Conservation (phyloP, 1,284 basidiomycete species). For the Hymenochaete sp. region DNA sequence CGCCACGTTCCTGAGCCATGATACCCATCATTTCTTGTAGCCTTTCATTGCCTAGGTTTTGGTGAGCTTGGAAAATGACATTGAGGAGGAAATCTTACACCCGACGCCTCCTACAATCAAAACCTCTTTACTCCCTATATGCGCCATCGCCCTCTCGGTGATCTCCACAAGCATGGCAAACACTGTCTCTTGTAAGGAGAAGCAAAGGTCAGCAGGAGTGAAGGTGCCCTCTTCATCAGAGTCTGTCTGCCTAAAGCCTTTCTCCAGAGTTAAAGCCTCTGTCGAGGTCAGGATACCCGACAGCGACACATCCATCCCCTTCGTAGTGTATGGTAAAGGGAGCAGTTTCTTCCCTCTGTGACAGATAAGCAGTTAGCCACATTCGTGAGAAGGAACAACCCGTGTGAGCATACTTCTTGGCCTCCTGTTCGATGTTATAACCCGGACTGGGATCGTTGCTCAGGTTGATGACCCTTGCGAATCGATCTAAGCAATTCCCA, state of each 20-base stretch:
- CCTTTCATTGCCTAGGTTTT: slow-evolving; percentile 67
- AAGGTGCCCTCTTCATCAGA: slow-evolving; percentile 62
- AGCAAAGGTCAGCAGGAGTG: slow-evolving; percentile 92
- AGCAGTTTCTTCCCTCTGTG: slow-evolving; percentile 69
- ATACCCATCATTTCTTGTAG: slow-evolving; percentile 98
- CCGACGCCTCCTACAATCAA: slow-evolving; percentile 98
- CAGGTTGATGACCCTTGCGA: slow-evolving; percentile 92
- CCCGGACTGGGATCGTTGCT: slow-evolving; percentile 96
- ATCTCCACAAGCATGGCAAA: slow-evolving; percentile 99
- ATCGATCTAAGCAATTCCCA: slow-evolving; percentile 96
- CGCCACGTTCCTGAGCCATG: slow-evolving; percentile 88
- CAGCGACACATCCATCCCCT: slow-evolving; percentile 97
- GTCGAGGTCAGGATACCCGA: slow-evolving; percentile 87
- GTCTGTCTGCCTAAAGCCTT: slow-evolving; percentile 49
- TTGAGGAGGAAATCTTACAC: slow-evolving; percentile 52
- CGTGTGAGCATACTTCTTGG: slow-evolving; percentile 60
- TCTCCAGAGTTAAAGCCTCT: slow-evolving; percentile 82
- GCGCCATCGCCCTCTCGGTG: slow-evolving; percentile 98
- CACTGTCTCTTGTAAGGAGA: slow-evolving; percentile 94
- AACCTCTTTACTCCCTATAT: slow-evolving; percentile 93
- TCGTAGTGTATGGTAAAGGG: slow-evolving; percentile 89
- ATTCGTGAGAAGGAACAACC: background rate
- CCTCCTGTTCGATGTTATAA: slow-evolving; percentile 97
- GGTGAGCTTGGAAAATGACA: background rate
- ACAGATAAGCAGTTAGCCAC: too few relatives aligned